These are phyloP conservation scores for Kalanchoe fedtschenkoi DNA, from an alignment of 164 flowering plant species.

Conservation along the genomic window DNA sequence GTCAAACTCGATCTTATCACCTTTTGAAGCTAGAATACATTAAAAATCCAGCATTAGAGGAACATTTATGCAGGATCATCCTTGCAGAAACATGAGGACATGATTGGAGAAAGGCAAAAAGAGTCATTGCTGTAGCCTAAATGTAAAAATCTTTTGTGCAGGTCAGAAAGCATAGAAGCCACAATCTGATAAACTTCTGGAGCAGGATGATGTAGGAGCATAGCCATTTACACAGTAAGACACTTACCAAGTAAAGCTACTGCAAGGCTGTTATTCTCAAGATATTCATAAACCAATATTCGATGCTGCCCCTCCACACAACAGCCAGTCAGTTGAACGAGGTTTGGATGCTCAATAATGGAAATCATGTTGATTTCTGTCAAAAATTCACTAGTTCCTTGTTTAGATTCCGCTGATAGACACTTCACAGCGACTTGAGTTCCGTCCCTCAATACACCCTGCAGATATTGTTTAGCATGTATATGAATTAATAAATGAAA, in stretches of 20 bases:
- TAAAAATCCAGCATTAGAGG: not conserved
- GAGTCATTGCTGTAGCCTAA: too few relatives aligned
- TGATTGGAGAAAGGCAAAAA: too few relatives aligned
- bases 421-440: slow-evolving; percentile 59
- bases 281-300: slow-evolving; percentile 66
- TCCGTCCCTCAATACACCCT: slow-evolving; percentile 70
- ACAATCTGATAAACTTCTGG: not conserved
- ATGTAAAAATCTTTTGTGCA: too few relatives aligned
- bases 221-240: not conserved
- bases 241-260: slow-evolving; percentile 45
- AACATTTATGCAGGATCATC: not conserved
- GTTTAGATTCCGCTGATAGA: slow-evolving; percentile 72
- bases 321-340: slow-evolving; percentile 70
- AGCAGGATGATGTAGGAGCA: not conserved
- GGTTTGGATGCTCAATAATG: slow-evolving; percentile 60
- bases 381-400: slow-evolving; percentile 65
- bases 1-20: slow-evolving; percentile 28
- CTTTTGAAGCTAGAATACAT: slow-evolving; percentile 37
- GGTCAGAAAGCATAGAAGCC: not conserved
- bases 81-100: too few relatives aligned
- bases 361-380: slow-evolving; percentile 74
- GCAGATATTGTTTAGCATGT: slow-evolving; percentile 8
- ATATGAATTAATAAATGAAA: not conserved
- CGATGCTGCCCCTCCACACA: slow-evolving; percentile 56
- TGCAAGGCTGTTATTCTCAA: slow-evolving; percentile 80